Evolutionary conservation across 768 basidiomycete genomes (phyloP).

Genomic region (Crepidotus variabilis): DNA sequence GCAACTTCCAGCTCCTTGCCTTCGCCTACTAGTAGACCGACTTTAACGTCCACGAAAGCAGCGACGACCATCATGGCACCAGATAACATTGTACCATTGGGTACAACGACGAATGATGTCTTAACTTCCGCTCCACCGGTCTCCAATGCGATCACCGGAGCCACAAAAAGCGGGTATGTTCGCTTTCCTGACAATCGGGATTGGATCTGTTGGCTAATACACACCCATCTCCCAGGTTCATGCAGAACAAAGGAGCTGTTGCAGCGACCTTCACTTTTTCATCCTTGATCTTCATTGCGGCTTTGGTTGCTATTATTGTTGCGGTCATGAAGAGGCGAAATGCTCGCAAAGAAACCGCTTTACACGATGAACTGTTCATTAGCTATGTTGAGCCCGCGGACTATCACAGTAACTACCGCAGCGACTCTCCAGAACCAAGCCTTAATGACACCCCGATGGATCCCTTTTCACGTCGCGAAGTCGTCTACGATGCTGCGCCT

Average conservation of each 20-base stretch:
- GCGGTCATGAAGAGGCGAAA: conserved; percentile 21
- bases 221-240: conserved; percentile 27
- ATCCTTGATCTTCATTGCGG: conserved; percentile 22
- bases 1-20: background rate
- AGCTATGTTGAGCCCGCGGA: conserved; percentile 20
- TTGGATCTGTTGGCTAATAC: conserved; percentile 5
- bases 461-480: conserved; percentile 16
- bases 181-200: background rate
- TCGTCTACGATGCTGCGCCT: conserved; percentile 8
- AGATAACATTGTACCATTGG: background rate
- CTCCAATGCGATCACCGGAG: background rate
- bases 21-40: conserved; percentile 3
- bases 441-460: conserved; percentile 26
- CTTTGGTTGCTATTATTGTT: conserved; percentile 20
- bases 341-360: conserved; percentile 13
- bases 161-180: conserved; percentile 1
- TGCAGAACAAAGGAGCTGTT: conserved; percentile 33
- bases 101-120: background rate
- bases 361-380: conserved; percentile 22
- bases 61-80: background rate
- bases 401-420: conserved; percentile 16
- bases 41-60: background rate
- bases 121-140: background rate
- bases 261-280: conserved; percentile 31
- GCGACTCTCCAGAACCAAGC: conserved; percentile 24